Evolutionary conservation across 1,139 yeast genomes (phyloP).

Genomic region (Yamadazyma conglobata): DNA sequence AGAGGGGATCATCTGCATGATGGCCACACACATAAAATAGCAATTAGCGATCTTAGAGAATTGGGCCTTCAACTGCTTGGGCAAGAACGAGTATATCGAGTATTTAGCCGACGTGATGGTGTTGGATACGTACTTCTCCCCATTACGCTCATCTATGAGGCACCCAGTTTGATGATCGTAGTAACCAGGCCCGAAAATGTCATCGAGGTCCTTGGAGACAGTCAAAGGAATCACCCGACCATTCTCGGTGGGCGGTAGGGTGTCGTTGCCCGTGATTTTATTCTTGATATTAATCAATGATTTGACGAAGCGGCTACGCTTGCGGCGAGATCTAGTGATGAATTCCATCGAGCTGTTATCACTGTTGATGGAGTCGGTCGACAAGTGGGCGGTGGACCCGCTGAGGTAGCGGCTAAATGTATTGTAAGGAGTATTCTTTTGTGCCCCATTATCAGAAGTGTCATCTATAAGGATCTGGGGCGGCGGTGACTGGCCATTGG

Average conservation of each 20-base stretch:
- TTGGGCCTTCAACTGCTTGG: conserved; percentile 85
- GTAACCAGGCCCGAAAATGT: conserved; percentile 24
- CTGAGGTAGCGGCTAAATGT: conserved; percentile 19
- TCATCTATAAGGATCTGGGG: conserved; percentile 17
- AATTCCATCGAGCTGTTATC: conserved; percentile 22
- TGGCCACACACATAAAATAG: conserved; percentile 80
- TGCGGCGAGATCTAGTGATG: conserved; percentile 18
- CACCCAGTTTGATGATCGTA: conserved; percentile 24
- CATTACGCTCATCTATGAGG: conserved; percentile 64
- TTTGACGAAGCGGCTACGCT: conserved; percentile 12
- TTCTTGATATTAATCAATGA: conserved; percentile 1
- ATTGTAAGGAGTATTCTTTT: conserved; percentile 14
- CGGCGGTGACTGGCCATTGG: conserved; percentile 2
- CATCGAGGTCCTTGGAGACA: conserved; percentile 29
- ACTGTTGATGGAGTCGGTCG: conserved; percentile 19
- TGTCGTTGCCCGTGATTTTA: conserved; percentile 39
- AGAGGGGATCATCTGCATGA: conserved; percentile 91
- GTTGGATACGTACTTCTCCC: conserved; percentile 63
- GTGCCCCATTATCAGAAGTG: conserved; percentile 1
- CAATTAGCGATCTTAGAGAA: conserved; percentile 90
- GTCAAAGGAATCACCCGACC: conserved; percentile 78
- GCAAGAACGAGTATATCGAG: conserved; percentile 75
- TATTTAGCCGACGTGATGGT: conserved; percentile 84
- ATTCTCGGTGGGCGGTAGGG: conserved; percentile 52
- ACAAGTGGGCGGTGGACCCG: conserved; percentile 31